Conservation (phyloP, 148 eudicot genomes). For the Camellia lanceoleosa region DNA sequence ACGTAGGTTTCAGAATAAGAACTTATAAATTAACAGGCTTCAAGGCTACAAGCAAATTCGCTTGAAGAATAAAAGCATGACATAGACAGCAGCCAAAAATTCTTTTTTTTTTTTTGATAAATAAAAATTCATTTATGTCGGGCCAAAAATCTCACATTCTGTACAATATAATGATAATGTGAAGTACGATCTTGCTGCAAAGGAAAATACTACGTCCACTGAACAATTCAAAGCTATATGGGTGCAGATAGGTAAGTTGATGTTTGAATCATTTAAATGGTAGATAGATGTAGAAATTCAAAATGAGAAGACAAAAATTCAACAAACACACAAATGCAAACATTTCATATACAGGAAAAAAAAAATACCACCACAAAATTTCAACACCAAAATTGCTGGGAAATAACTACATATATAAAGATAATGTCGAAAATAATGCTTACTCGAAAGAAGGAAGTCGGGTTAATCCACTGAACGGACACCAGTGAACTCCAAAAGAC, state of each 20-base stretch:
- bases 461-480: slow-evolving; percentile 71
- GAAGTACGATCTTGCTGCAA: neutral
- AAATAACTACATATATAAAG: neutral
- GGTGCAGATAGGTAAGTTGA: neutral
- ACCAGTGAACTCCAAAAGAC: slow-evolving; percentile 96
- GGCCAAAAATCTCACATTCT: neutral
- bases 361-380: neutral
- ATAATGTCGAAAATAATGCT: slow-evolving; percentile 29
- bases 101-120: too few relatives aligned
- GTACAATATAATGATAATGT: neutral
- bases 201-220: neutral
- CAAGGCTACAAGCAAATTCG: neutral
- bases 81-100: neutral
- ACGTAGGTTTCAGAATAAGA: neutral
- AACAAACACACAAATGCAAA: neutral
- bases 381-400: neutral
- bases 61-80: neutral
- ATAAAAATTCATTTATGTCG: neutral
- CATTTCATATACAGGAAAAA: neutral
- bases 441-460: slow-evolving; percentile 83
- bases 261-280: too few relatives aligned
- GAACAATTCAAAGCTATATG: neutral
- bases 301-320: neutral
- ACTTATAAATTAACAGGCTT: neutral
- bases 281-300: neutral